Base-by-base conservation (phyloP, 2,329 filamentous ascomycete genomes). In the Alternaria metachromatica region DNA sequence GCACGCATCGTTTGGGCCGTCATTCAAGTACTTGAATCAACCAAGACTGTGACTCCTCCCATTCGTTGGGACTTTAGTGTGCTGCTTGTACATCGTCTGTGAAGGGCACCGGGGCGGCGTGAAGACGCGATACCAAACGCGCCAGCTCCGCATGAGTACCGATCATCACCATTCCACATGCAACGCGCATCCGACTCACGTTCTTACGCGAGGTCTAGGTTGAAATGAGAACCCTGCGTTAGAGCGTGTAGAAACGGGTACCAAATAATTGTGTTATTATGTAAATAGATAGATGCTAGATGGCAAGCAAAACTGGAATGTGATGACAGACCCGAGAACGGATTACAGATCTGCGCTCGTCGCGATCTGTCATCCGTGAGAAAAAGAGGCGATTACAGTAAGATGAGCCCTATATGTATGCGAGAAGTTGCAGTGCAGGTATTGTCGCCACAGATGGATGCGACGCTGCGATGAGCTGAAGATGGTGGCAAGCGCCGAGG, bases 291-390 rank as follows among this genome's bases (percentile, higher is more conserved):
- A 46, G 2, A 8, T 59, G 3, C 37, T 50, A 26, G 44, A 37
- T 15, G 51, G n/a, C 9, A 20, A 30, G 37, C 30, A 5, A 53
- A 28, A 23, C 20, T 41, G 9, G 13, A 41, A 5, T 15, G 37
- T 18, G 30, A 53, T 37, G 30, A 53, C 13, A 1, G 12, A 43
- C n/a, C n/a, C 2, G 21, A 10, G 21, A 44, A 21, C 37, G 23
- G 41, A 51, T 51, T 15, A 26, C 49, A 28, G 48, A 33, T 48
- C 26, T 15, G 23, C 15, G 21, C 55, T 56, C 51, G 37, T 33
- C 56, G 5, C 9, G 9, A 63, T 65, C 53, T 48, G 59, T 67
- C 62, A 67, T 65, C 59, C 61, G 46, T 63, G 62, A 67, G 59
- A 54, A 53, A 25, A 49, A 37, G 43, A 59, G 61, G 58, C 59